Evolutionary conservation across 257 asterid species (phyloP), one percentile per base, ranked within the genome.

Genomic region (Salvia rosmarinus): DNA sequence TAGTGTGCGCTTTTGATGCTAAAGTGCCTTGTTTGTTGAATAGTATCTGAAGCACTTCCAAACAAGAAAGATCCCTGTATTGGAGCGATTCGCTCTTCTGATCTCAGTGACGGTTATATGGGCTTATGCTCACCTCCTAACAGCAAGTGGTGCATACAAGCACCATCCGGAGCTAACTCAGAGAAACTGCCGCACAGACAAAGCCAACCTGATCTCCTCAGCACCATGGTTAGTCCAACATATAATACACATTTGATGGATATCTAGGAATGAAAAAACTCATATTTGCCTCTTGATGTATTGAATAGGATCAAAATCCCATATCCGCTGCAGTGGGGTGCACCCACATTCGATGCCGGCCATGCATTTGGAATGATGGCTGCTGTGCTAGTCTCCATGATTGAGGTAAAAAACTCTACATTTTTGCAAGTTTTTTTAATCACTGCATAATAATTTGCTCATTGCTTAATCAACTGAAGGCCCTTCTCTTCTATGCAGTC

Each of bases 361-460:
- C 99, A 91, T 84, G 85, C 96, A 13, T 94, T 94, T 70, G 99
- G 97, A 75, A 94, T 94, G 99, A 94, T 94, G 97, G 81, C 97
- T 67, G 95, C 96, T 63, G 96, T 89, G 19, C 76, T 94, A 28
- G 99, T 94, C 73, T 91, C 99, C 81, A 70, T 94, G 84, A 84
- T 94, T 75, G 99, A 94, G 95, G 99, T 94, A 78, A 6, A 3
- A 1, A 54, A 49, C 16, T 13, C 12, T 32, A 23, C 9, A n/a
- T 14, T 5, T 64, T 19, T 2, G n/a, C 44, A 52, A 35, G 9
- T 7, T 28, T 39, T 74, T 4, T 17, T 0, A 14, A 5, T 6
- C 0, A 0, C 10, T 3, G 30, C 30, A 25, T 25, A 25, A 0
- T 70, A 12, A 57, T 23, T 46, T 56, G 5, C 49, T 1, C 7